phyloP scores from a whole-genome alignment of 2,329 filamentous ascomycete species.

The Aureobasidium vineae region DNA sequence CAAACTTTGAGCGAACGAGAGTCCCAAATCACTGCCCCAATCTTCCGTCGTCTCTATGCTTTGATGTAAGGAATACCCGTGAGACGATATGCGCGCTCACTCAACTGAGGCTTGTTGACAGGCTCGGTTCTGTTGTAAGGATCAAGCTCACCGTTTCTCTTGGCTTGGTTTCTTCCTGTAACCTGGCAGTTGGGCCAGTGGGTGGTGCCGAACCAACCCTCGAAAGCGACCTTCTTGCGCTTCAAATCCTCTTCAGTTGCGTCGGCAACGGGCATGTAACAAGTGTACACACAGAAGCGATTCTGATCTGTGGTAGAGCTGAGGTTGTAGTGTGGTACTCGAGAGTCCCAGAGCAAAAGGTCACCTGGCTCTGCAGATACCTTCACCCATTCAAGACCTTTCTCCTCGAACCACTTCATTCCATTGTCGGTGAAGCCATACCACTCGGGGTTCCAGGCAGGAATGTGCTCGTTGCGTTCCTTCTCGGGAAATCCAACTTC shows the following conservation, averaged over 20 bases:
- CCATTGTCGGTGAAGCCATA: constrained; percentile 36
- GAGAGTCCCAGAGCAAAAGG: constrained; percentile 31
- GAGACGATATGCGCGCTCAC: constrained; percentile 47
- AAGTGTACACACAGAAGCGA: constrained; percentile 39
- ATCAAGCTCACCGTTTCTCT: constrained; percentile 37
- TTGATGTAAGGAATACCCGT: constrained; percentile 51
- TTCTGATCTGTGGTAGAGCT: constrained; percentile 34
- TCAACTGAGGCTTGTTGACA: constrained; percentile 43
- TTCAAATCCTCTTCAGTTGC: constrained; percentile 39
- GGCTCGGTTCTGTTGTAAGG: constrained; percentile 42
- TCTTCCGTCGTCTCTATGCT: constrained; percentile 34
- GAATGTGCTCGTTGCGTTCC: constrained; percentile 28
- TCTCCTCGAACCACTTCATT: constrained; percentile 31
- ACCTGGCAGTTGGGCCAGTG: constrained; percentile 39
- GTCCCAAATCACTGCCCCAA: not conserved
- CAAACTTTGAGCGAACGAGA: not conserved
- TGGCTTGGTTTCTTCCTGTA: constrained; percentile 37
- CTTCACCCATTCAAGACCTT: constrained; percentile 31
- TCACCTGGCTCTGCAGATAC: constrained; percentile 29
- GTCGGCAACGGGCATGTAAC: constrained; percentile 41
- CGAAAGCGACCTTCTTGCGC: constrained; percentile 39
- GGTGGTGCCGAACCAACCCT: constrained; percentile 37
- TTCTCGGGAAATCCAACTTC: constrained; percentile 25
- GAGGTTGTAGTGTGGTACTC: constrained; percentile 39
- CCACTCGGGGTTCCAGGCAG: constrained; percentile 38